These are phyloP conservation scores for Tetracentron sinense DNA, from an alignment of 164 flowering plant species.

Conservation along the genomic window DNA sequence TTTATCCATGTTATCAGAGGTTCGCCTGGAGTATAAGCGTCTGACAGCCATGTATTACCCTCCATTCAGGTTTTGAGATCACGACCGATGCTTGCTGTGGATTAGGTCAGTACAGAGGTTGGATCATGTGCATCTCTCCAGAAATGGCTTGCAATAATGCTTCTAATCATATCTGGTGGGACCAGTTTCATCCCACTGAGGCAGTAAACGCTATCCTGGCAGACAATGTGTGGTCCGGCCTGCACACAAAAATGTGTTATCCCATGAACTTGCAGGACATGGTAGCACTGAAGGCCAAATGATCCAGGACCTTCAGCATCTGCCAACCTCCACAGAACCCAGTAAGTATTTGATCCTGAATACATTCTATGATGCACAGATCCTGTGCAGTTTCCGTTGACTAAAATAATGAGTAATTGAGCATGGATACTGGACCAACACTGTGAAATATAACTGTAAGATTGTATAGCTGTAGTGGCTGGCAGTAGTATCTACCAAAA, in stretches of 20 bases:
- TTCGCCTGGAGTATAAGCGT: too few relatives aligned
- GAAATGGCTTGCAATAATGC: slow-evolving; percentile 79
- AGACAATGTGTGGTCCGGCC: slow-evolving; percentile 82
- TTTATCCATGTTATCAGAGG: background rate
- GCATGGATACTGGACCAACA: too few relatives aligned
- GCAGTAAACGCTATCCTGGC: slow-evolving; percentile 80
- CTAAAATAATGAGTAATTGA: too few relatives aligned
- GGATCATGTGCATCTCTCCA: slow-evolving; percentile 68
- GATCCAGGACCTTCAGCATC: slow-evolving; percentile 9
- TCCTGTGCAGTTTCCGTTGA: background rate
- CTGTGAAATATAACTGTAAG: too few relatives aligned
- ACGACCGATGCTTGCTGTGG: slow-evolving; percentile 88
- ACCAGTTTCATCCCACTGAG: slow-evolving; percentile 90
- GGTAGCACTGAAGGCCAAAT: slow-evolving; percentile 25
- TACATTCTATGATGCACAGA: background rate
- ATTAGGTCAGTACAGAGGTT: slow-evolving; percentile 64
- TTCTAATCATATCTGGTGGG: slow-evolving; percentile 86
- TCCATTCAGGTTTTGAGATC: slow-evolving; percentile 54
- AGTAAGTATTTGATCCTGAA: background rate
- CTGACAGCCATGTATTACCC: background rate
- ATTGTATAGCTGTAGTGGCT: too few relatives aligned
- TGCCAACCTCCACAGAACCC: background rate
- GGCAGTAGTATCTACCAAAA: background rate
- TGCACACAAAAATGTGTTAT: slow-evolving; percentile 70
- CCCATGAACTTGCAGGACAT: slow-evolving; percentile 75